Percentiles rank a stretch among this genome's conserved stretches.
Conservation (phyloP, 331 rosid genomes). For the Acacia pycnantha region DNA sequence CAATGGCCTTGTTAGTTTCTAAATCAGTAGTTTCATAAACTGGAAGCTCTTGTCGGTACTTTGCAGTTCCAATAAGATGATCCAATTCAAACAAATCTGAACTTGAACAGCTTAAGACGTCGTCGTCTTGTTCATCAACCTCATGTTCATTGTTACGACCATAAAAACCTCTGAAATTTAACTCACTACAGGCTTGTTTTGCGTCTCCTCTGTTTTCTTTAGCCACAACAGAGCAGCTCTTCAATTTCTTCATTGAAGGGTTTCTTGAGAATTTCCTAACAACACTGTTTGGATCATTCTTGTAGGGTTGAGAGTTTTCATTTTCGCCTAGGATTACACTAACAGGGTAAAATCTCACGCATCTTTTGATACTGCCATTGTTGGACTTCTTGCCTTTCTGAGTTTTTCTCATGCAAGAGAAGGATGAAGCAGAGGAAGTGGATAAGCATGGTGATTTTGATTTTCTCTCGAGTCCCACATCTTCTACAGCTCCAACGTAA, state of each 20-base stretch:
- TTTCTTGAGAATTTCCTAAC: constrained; percentile 27
- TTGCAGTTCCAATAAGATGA: constrained; percentile 71
- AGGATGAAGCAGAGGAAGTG: constrained; percentile 33
- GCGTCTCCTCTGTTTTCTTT: constrained; percentile 22
- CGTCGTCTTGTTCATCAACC: constrained; percentile 43
- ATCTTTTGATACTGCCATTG: constrained; percentile 34
- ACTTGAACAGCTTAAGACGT: constrained; percentile 65
- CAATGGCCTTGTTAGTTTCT: constrained; percentile 77
- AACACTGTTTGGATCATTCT: constrained; percentile 41
- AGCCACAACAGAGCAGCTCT: constrained; percentile 9
- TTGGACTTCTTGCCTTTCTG: constrained; percentile 45
- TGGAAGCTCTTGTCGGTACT: constrained; percentile 80
- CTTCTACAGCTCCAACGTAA: constrained; percentile 76
- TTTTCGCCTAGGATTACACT: constrained; percentile 55
- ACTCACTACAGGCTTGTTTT: constrained; percentile 1
- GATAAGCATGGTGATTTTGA: constrained; percentile 41
- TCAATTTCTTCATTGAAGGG: constrained; percentile 31
- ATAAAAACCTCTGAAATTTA: constrained; percentile 35
- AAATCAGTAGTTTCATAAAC: constrained; percentile 83
- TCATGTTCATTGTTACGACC: constrained; percentile 28
- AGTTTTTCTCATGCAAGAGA: constrained; percentile 63
- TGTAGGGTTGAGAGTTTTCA: constrained; percentile 28
- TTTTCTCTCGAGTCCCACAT: constrained; percentile 51
- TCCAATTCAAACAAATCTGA: constrained; percentile 85
- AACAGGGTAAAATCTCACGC: constrained; percentile 65